Evolutionary conservation across 192 early-diverging fungal genomes (phyloP), one percentile per base, ranked within the genome.

Genomic region (Entomortierella beljakovae): DNA sequence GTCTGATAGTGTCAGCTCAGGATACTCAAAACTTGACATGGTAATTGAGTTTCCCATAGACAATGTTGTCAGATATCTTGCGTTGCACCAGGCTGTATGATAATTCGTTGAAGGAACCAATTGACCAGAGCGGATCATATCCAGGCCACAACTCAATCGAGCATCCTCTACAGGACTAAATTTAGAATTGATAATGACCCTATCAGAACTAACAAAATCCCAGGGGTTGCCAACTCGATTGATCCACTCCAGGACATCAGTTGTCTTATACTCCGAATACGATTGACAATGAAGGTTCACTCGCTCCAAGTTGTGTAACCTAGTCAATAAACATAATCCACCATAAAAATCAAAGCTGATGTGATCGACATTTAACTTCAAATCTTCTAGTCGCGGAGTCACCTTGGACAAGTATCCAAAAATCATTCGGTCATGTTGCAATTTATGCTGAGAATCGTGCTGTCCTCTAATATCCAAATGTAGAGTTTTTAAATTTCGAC

Each of bases 341-440:
- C 52, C 52, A n/a, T 37, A 50, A 18, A 54, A 25, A 50, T 51
- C 54, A 43, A 65, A 65, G 6, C 23, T 31, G 31, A 65, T 23
- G 31, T 65, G 56, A 0, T 51, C 52, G 11, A 50, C n/a, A 23
- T 51, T 51, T 8, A 65, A 13, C 31, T 54, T 35, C 38, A 65
- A 34, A 50, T 65, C 63, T 22, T 55, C 52, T 1, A 65, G 25
- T 32, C 43, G 13, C 2, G 63, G 63, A 23, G 49, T 52, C 15
- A 52, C 51, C 38, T 55, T 54, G 10, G 63, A 55, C 3, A 65
- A 51, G 51, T 65, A 65, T 43, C 63, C 63, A 55, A 65, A 65
- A 20, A 65, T 65, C 2, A 65, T 38, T 22, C 63, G 63, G 8
- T 51, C 54, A 28, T 65, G 51, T 9, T 65, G 63, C n/a, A 42